Evolutionary conservation across 257 asterid genomes (phyloP).

Genomic region (Eustoma russellianum): DNA sequence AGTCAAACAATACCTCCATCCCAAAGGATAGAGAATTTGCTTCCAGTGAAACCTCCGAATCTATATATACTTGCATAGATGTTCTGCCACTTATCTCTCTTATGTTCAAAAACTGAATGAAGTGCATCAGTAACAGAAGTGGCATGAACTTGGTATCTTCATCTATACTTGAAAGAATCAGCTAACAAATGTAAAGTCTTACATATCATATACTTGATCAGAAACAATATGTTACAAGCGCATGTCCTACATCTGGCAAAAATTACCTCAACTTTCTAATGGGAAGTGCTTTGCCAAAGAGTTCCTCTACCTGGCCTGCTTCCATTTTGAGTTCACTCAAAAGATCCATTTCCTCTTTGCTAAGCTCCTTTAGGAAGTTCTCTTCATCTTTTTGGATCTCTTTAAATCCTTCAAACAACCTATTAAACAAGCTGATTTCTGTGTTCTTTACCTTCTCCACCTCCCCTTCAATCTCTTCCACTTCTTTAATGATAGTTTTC

Average conservation of each 20-base stretch:
- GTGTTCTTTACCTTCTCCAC: slow-evolving; percentile 56
- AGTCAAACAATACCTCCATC: too few relatives aligned
- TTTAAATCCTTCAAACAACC: slow-evolving; percentile 59
- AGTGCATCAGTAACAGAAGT: too few relatives aligned
- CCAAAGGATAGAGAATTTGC: too few relatives aligned
- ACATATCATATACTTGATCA: too few relatives aligned
- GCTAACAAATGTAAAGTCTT: too few relatives aligned
- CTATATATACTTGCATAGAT: too few relatives aligned
- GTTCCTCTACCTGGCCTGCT: slow-evolving; percentile 74
- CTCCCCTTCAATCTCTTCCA: slow-evolving; percentile 61
- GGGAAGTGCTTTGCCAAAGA: slow-evolving; percentile 69
- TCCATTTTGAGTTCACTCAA: slow-evolving; percentile 69
- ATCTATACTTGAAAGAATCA: not conserved
- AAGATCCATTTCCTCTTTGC: slow-evolving; percentile 81
- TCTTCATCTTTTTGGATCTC: slow-evolving; percentile 63
- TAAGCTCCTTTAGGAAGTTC: slow-evolving; percentile 55
- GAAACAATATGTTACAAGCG: not conserved
- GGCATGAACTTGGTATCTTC: too few relatives aligned
- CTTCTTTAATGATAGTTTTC: slow-evolving; percentile 65
- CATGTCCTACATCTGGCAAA: too few relatives aligned
- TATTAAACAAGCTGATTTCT: slow-evolving; percentile 48
- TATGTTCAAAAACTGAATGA: too few relatives aligned
- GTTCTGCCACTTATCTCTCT: too few relatives aligned
- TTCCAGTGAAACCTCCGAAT: too few relatives aligned
- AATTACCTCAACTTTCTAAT: slow-evolving; percentile 61